Evolutionary conservation across 768 basidiomycete genomes (phyloP), one percentile per base, ranked within the genome.

Genomic region (Boletellus sp.): DNA sequence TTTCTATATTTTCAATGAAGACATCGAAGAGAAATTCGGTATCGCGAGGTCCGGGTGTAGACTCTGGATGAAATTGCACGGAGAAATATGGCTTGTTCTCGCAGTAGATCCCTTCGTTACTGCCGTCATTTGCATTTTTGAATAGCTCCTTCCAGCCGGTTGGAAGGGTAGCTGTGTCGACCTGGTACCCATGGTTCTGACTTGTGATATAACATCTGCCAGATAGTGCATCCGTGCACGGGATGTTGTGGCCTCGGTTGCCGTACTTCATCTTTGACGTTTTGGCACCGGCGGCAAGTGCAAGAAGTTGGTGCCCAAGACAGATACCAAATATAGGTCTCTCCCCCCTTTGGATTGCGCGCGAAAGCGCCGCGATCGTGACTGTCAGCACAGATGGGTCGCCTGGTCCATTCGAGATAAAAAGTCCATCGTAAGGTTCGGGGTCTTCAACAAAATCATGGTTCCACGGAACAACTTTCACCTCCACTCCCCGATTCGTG

Each of bases 211-310:
- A 99, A 74, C 96, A 99, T 47, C 96, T 78, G 26, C 94, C 96
- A 42, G 90, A 92, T 47, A 95, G 78, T 36, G 87, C 80, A 67
- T 94, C 91, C 16, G 91, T 98, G 68, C 95, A 98, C 3, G 96
- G 96, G 64, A 99, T 92, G 70, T 99, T 99, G 67, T 97, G 94
- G 4, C 96, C 96, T 55, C 96, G 91, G 64, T 99, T 99, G 34
- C 96, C 96, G 68, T 98, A 98, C 75, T 97, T 97, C 94, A 99
- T 98, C 72, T 99, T 99, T 33, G 90, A 91, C 6, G 96, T 98
- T 54, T 77, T 80, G 6, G 93, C 95, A 31, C 96, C 96, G 2
- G 90, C 87, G 26, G 96, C 96, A 53, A 97, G 81, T 7, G 94
- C 94, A 60, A 99, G 80, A 31, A 99, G 78, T 73, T 99, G 96